These are phyloP conservation scores for Nigrospora sphaerica DNA, from an alignment of 2,329 filamentous ascomycete species.

Conservation along the genomic window DNA sequence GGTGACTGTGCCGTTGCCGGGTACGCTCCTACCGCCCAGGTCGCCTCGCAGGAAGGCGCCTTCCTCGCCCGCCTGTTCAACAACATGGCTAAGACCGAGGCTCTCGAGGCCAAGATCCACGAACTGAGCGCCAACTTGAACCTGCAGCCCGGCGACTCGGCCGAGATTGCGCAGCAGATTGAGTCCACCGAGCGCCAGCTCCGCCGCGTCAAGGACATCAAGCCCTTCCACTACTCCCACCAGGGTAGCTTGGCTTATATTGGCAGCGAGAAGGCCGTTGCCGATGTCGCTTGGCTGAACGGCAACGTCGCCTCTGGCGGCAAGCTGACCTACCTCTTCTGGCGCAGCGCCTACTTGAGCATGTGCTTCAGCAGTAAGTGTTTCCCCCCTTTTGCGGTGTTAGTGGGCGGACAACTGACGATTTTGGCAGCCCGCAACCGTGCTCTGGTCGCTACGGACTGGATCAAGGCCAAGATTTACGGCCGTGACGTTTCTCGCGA, in stretches of 20 bases:
- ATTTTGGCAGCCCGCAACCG: slow-evolving; percentile 71
- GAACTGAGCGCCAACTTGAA: slow-evolving; percentile 59
- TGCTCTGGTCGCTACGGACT: slow-evolving; percentile 86
- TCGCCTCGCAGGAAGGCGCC: slow-evolving; percentile 88
- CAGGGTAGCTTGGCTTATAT: slow-evolving; percentile 97
- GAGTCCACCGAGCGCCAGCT: slow-evolving; percentile 81
- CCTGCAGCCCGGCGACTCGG: slow-evolving; percentile 56
- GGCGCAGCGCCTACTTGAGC: slow-evolving; percentile 94
- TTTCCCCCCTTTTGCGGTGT: background rate
- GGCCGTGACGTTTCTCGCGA: slow-evolving; percentile 89
- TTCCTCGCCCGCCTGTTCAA: slow-evolving; percentile 97
- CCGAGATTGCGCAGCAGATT: slow-evolving; percentile 66
- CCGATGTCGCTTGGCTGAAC: slow-evolving; percentile 94
- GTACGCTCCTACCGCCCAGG: slow-evolving; percentile 95
- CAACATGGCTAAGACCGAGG: slow-evolving; percentile 93
- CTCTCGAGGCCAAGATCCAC: slow-evolving; percentile 68
- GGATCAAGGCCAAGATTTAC: slow-evolving; percentile 95
- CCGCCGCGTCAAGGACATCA: slow-evolving; percentile 85
- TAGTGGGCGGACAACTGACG: slow-evolving; percentile 9
- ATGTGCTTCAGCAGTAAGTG: slow-evolving; percentile 99
- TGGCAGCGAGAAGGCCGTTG: slow-evolving; percentile 94
- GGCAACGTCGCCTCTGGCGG: slow-evolving; percentile 93
- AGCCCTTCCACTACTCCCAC: slow-evolving; percentile 97
- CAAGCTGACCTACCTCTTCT: slow-evolving; percentile 94
- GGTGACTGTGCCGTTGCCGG: slow-evolving; percentile 97